Base-by-base conservation (phyloP, 306 rosid genomes). In the Cicer arietinum region DNA sequence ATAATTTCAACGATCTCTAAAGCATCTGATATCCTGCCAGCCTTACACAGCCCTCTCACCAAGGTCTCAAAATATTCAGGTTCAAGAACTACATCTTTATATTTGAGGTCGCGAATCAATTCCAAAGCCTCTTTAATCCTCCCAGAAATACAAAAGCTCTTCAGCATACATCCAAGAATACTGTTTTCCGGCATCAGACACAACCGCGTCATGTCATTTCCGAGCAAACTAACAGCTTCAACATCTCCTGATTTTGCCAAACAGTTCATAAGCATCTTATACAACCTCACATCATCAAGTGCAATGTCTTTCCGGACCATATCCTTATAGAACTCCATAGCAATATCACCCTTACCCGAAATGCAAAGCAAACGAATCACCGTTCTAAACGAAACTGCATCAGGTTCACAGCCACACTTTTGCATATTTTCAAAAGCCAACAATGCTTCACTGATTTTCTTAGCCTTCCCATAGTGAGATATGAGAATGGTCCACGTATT, bases 401-500 rank as follows among this genome's bases (percentile, higher is more conserved):
- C 98, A 7, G 94, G 93, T 71, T 87, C 89, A 58, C 66, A 82
- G 30, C 92, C 94, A 39, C 79, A 79, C 79, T 67, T 86, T 69
- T 66, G 85, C 94, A 90, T 90, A 64, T 79, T 86, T 40, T 88
- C 85, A 54, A 86, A 90, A 58, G 84, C 79, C 68, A 84, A 47
- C 81, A 94, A 83, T 1, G 92, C 86, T 80, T 81, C 82, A 17
- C 94, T 91, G 60, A 86, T 84, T 77, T 83, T 77, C 77, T 77
- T 94, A 17, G 81, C 89, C 65, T 85, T 87, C 45, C 98, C 97
- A 77, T 90, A 94, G 14, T 69, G 77, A 1, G 92, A 76, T 53
- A 94, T 71, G 52, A 94, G 91, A 77, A 94, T 85, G 67, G 96
- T 90, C 97, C 97, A 94, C 16, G 97, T 90, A 71, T 66, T 90